Conservation (phyloP, 768 basidiomycete species). For the Pisolithus microcarpus region DNA sequence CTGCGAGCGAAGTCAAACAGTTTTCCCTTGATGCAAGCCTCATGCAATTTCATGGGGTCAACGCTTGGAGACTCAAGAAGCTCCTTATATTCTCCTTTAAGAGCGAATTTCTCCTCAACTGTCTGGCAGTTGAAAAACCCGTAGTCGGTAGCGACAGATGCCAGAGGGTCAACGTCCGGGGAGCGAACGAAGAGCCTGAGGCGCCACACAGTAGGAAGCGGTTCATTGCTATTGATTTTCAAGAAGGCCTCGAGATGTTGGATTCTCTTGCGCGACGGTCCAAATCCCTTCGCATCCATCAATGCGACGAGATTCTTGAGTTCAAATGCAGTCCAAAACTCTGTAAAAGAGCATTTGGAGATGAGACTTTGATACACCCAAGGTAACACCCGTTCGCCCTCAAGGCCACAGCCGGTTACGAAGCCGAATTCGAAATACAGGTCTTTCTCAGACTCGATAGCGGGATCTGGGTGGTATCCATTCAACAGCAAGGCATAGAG, state of each 20-base stretch:
- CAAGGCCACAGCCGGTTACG: not conserved
- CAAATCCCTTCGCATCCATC: conserved; percentile 18
- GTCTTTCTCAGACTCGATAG: not conserved
- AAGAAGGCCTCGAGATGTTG: conserved; percentile 23
- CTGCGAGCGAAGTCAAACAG: conserved; percentile 21
- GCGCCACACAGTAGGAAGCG: conserved; percentile 29
- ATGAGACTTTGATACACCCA: conserved; percentile 19
- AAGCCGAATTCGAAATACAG: conserved; percentile 11
- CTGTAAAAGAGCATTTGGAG: conserved; percentile 27
- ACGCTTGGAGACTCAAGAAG: conserved; percentile 19
- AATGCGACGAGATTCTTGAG: conserved; percentile 18
- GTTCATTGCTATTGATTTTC: not conserved
- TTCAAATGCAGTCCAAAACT: conserved; percentile 26
- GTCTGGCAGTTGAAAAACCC: conserved; percentile 31
- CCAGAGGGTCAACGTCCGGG: conserved; percentile 1
- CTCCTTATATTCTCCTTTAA: conserved; percentile 26
- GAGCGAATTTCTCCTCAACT: conserved; percentile 16
- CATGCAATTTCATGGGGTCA: conserved; percentile 29
- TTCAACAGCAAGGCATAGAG: not conserved
- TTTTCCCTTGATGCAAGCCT: conserved; percentile 26
- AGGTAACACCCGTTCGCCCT: not conserved
- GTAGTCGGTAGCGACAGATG: conserved; percentile 23
- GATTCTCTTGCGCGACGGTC: not conserved
- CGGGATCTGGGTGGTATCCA: not conserved
- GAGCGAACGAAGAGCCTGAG: conserved; percentile 27